Evolutionary conservation across 345 rosid genomes (phyloP).

Genomic region (Citrus hindsii): DNA sequence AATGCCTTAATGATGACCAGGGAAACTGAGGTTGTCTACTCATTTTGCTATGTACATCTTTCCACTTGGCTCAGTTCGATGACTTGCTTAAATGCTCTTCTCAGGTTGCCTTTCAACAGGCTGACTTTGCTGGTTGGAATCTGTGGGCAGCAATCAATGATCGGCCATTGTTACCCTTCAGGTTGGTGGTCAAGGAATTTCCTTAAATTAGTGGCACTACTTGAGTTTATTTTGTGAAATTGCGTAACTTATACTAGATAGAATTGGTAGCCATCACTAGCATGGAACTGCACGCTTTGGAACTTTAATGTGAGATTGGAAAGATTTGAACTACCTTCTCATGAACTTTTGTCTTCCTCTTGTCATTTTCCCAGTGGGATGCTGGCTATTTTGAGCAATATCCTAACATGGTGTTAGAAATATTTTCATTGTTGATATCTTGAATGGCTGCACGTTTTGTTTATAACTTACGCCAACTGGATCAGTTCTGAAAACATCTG

Average conservation of each 20-base stretch:
- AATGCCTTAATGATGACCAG: no score
- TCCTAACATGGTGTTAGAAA: no score
- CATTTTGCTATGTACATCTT: background rate
- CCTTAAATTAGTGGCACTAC: background rate
- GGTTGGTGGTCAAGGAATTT: slow-evolving; percentile 31
- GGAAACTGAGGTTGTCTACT: background rate
- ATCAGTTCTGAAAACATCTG: background rate
- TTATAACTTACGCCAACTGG: background rate
- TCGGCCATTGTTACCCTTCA: slow-evolving; percentile 88
- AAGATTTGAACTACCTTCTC: background rate
- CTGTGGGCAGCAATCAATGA: slow-evolving; percentile 92
- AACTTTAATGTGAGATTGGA: background rate
- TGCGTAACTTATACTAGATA: background rate
- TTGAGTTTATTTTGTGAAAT: background rate
- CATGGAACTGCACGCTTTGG: background rate
- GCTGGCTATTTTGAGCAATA: background rate
- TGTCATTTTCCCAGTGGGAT: background rate
- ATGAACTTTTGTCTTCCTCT: background rate
- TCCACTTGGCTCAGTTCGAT: background rate
- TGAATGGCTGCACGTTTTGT: background rate
- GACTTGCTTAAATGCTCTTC: slow-evolving; percentile 13
- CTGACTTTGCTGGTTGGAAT: slow-evolving; percentile 96
- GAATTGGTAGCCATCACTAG: background rate
- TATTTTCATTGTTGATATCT: background rate
- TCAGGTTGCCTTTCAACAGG: slow-evolving; percentile 98